A percentile compares a stretch with the other conserved stretches of the same genome.
Conservation (phyloP, 2,329 filamentous ascomycete species). For the Zalaria obscura region DNA sequence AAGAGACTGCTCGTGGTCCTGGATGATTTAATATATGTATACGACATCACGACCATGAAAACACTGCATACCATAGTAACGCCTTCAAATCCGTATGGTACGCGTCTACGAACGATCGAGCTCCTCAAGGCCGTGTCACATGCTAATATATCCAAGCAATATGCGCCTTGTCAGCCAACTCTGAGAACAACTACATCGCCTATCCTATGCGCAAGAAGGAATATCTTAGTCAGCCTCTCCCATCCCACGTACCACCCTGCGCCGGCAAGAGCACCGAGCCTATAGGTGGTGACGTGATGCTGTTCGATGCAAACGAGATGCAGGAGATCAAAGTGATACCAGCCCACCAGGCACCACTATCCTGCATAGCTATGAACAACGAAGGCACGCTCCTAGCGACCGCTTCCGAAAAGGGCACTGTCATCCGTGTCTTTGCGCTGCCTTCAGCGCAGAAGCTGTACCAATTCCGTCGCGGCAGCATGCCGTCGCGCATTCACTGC, state of each 20-base stretch:
- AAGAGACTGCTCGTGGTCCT: conserved; percentile 87
- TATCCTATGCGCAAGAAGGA: conserved; percentile 69
- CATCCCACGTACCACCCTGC: conserved; percentile 66
- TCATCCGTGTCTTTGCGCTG: conserved; percentile 89
- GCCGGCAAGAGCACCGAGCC: conserved; percentile 61
- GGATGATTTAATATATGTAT: conserved; percentile 93
- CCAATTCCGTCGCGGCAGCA: conserved; percentile 89
- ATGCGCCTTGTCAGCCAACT: conserved; percentile 83
- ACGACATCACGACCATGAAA: conserved; percentile 98
- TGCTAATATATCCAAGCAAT: conserved; percentile 44
- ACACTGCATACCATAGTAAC: conserved; percentile 85
- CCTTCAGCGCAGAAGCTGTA: conserved; percentile 86
- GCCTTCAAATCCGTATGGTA: conserved; percentile 74
- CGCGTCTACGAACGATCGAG: not conserved
- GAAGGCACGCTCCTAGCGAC: conserved; percentile 87
- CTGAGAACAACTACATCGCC: conserved; percentile 88
- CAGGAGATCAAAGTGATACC: conserved; percentile 94
- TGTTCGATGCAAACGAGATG: conserved; percentile 79
- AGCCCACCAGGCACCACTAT: conserved; percentile 82
- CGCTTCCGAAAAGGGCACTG: conserved; percentile 92
- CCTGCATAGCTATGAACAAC: conserved; percentile 79
- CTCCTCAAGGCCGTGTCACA: conserved; percentile 3
- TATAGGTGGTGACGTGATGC: conserved; percentile 79
- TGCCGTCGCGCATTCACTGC: conserved; percentile 90
- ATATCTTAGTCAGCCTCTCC: conserved; percentile 19